Evolutionary conservation across 345 rosid species (phyloP).

Genomic region (Eucalyptus curtisii): DNA sequence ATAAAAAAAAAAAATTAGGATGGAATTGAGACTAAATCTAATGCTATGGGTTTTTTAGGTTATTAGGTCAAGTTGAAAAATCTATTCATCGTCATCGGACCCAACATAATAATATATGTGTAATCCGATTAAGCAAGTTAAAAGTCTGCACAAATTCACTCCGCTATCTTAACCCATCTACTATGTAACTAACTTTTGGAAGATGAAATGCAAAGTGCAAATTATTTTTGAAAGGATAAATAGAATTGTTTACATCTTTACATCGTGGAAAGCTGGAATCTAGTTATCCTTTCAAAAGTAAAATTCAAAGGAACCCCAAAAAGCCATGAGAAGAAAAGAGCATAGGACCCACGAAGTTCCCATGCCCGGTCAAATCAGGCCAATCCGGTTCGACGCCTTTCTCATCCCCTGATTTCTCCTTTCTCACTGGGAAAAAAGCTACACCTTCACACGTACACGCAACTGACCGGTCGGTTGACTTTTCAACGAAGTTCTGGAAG

Average conservation of each 20-base stretch:
- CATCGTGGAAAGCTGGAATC: neutral
- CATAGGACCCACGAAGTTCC: neutral
- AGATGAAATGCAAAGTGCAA: neutral
- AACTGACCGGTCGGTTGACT: neutral
- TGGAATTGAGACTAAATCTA: neutral
- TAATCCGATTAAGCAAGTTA: rapidly evolving
- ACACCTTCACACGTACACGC: neutral
- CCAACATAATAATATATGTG: neutral
- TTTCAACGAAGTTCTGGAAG: neutral
- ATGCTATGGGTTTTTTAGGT: rapidly evolving
- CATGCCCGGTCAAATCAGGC: neutral
- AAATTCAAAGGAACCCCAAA: neutral
- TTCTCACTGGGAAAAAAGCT: neutral
- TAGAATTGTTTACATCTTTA: no score
- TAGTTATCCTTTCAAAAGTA: neutral
- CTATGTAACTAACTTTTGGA: neutral
- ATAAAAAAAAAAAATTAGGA: no score
- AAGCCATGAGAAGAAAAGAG: neutral
- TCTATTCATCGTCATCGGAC: rapidly evolving
- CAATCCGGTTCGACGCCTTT: neutral
- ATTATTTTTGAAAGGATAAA: neutral
- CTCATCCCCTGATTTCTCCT: neutral
- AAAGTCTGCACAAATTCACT: neutral
- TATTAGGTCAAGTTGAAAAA: neutral
- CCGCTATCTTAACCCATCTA: neutral